A percentile compares a stretch with the other conserved stretches of the same genome.
These are phyloP conservation scores for Penicillium olsonii DNA, from an alignment of 2,329 filamentous ascomycete genomes.

Conservation along the genomic window DNA sequence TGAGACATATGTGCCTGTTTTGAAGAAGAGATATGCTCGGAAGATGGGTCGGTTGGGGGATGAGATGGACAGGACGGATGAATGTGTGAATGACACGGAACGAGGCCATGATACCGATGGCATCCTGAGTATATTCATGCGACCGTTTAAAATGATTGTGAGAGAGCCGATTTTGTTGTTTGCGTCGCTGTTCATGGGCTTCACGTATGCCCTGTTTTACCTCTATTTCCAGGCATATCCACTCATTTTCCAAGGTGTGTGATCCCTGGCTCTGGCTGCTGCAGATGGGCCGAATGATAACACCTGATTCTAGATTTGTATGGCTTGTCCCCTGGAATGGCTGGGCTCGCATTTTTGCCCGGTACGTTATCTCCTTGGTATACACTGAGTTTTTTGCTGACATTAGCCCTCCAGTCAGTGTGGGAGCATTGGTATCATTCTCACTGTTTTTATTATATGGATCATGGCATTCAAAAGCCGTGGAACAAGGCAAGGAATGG, in stretches of 20 bases:
- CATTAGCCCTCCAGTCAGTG: constrained; percentile 44
- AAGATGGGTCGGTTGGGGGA: neutral
- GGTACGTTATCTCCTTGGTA: constrained; percentile 13
- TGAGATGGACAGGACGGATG: neutral
- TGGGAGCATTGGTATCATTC: constrained; percentile 60
- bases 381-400: neutral
- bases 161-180: constrained; percentile 71
- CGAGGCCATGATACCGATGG: neutral
- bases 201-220: constrained; percentile 66
- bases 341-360: constrained; percentile 33
- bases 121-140: constrained; percentile 15
- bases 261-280: constrained; percentile 23
- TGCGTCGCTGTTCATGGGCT: constrained; percentile 67
- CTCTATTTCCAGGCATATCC: constrained; percentile 75
- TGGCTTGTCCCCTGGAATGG: constrained; percentile 29
- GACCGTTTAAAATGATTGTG: constrained; percentile 70
- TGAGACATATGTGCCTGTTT: constrained; percentile 11
- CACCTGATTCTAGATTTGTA: constrained; percentile 26
- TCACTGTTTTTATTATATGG: constrained; percentile 67
- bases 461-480: constrained; percentile 54
- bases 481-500: constrained; percentile 55
- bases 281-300: neutral
- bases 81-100: neutral
- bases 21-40: constrained; percentile 1
- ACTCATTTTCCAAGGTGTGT: constrained; percentile 60